These are phyloP conservation scores for Colletotrichum scovillei DNA, from an alignment of 2,329 filamentous ascomycete species.

Conservation along the genomic window DNA sequence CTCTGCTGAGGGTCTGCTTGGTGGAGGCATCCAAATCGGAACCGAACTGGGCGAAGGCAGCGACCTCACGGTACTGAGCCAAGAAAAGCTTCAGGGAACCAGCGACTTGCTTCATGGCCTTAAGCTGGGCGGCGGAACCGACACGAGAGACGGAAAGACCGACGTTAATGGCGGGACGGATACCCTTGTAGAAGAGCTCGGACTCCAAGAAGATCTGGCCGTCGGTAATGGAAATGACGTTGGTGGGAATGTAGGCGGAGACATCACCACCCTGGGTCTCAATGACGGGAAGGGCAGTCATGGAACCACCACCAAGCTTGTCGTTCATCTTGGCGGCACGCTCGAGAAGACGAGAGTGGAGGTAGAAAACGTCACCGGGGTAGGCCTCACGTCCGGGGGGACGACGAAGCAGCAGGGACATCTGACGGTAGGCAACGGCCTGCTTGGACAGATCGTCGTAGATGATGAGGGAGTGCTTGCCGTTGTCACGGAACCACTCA, in stretches of 20 bases:
- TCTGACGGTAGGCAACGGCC: constrained; percentile 97
- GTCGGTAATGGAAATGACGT: constrained; percentile 99
- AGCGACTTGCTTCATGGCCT: constrained; percentile 99
- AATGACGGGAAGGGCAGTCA: constrained; percentile 97
- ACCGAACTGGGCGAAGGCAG: constrained; percentile 99
- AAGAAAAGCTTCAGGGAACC: constrained; percentile 99
- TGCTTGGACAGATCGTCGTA: constrained; percentile 98
- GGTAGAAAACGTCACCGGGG: constrained; percentile 99
- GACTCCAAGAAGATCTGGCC: constrained; percentile 99
- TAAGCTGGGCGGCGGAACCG: constrained; percentile 98
- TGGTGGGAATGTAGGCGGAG: constrained; percentile 99
- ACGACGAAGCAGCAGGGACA: constrained; percentile 97
- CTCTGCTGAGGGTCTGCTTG: constrained; percentile 98
- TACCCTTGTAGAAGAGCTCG: constrained; percentile 99
- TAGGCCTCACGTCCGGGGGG: constrained; percentile 99
- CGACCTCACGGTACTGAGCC: constrained; percentile 99
- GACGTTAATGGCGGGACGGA: constrained; percentile 99
- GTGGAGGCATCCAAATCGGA: constrained; percentile 98
- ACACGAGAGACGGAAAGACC: constrained; percentile 99
- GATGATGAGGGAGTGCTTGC: constrained; percentile 89
- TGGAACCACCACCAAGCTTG: constrained; percentile 92
- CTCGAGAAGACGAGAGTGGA: constrained; percentile 98
- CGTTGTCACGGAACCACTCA: constrained; percentile 85
- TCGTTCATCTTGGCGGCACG: constrained; percentile 99
- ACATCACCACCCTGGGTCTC: constrained; percentile 99